Evolutionary conservation across 257 asterid species (phyloP), one percentile per base, ranked within the genome.

Genomic region (Scutellaria galericulata): DNA sequence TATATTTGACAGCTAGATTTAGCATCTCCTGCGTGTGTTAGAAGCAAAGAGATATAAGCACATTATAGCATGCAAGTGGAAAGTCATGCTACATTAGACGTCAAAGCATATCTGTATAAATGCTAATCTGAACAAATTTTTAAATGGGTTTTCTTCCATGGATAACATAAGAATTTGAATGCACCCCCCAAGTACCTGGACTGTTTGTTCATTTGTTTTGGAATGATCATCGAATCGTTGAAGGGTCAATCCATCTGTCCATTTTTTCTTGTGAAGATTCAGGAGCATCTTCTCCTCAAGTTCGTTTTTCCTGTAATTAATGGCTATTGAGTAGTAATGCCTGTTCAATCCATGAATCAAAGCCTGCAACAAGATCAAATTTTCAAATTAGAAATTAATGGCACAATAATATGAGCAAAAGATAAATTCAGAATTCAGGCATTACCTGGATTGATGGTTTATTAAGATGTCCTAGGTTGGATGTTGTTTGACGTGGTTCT

Each of bases 241-340:
- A 20, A 95, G 96, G 6, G 97, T 83, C 80, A 92, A 82, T 47
- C 97, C 97, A 81, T 92, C 97, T 1, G 98, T 88, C 97, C 99
- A 90, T 75, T 95, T 95, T 78, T 92, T 95, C 86, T 92, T 92
- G 82, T 92, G 97, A 73, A 95, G 98, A 77, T 95, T 90, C 72
- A 95, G 79, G 66, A 95, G 89, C 97, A 92, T 95, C 86, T 90
- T 92, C 87, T 95, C 99, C 85, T 95, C 99, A 40, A 95, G 99
- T 79, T 95, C 99, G 70, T 95, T 90, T 84, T 95, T 95, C 72
- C 98, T 80, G 81, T 95, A 95, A 78, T 92, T 95, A 47, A 92
- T 95, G 73, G 98, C 98, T 55, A 95, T 92, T 64, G 99, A 95
- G 75, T 95, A 95, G 74, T 95, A 95, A 75, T 95, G 99, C 78